Evolutionary conservation across 345 rosid genomes (phyloP).

Genomic region (Eucalyptus paniculata): DNA sequence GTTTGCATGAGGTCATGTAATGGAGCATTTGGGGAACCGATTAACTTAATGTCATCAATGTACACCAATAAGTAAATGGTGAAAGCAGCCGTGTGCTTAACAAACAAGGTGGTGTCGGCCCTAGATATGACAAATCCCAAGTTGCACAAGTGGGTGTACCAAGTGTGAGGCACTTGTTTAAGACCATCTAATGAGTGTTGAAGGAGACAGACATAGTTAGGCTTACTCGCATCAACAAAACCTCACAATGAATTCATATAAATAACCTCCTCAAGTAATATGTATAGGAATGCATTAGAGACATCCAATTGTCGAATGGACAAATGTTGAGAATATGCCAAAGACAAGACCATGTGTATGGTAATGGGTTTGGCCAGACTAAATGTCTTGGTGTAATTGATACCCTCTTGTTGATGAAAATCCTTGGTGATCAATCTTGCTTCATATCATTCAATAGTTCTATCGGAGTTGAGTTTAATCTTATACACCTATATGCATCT

Average conservation of each 20-base stretch:
- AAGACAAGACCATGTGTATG: not conserved
- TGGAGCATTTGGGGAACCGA: not conserved
- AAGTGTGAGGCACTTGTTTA: not conserved
- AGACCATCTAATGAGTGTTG: not conserved
- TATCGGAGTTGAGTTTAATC: fast-evolving
- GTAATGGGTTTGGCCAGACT: not conserved
- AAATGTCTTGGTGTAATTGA: not conserved
- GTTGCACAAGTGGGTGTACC: not conserved
- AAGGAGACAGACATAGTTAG: not conserved
- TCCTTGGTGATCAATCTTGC: not conserved
- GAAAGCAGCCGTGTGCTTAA: too few relatives aligned
- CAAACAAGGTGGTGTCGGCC: not conserved
- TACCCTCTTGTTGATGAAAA: not conserved
- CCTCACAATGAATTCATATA: not conserved
- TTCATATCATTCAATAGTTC: too few relatives aligned
- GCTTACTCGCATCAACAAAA: not conserved
- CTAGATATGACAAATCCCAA: not conserved
- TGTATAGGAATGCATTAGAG: not conserved
- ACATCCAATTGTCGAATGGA: not conserved
- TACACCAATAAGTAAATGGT: not conserved
- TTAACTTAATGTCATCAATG: not conserved
- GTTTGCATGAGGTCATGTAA: not conserved
- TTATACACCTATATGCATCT: too few relatives aligned
- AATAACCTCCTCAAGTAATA: not conserved
- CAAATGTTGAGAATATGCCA: not conserved